phyloP scores from a whole-genome alignment of 331 rosid species.

The Rosa hybrid region DNA sequence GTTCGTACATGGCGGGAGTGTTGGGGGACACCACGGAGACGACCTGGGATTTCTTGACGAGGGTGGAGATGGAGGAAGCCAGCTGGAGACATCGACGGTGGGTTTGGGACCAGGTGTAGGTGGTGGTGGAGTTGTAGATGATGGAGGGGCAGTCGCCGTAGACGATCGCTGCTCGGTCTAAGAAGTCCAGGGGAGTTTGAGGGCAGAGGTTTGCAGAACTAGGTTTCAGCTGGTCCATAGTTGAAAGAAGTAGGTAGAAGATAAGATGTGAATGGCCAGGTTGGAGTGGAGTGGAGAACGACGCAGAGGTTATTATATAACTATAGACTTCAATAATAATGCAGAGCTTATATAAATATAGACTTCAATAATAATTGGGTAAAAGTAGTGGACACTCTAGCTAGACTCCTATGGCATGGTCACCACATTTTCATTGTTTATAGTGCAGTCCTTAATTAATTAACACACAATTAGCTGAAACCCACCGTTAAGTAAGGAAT shows the following conservation, averaged over 20 bases:
- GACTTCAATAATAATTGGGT: no score
- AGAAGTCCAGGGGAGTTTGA: conserved; percentile 52
- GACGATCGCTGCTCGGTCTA: conserved; percentile 46
- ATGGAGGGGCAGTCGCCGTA: conserved; percentile 31
- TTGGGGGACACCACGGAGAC: conserved; percentile 60
- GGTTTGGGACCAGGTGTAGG: conserved; percentile 63
- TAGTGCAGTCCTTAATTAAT: no score
- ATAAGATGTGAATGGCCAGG: not conserved
- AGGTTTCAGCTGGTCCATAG: conserved; percentile 49
- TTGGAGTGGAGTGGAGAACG: no score
- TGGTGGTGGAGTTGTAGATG: conserved; percentile 23
- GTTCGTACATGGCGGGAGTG: conserved; percentile 63
- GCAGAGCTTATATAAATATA: no score
- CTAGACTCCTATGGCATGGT: no score
- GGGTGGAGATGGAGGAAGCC: conserved; percentile 52
- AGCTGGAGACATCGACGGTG: conserved; percentile 56
- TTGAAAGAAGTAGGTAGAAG: not conserved
- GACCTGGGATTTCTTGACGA: conserved; percentile 36
- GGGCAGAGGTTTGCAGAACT: conserved; percentile 43
- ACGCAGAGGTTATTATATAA: no score
- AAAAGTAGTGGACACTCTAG: no score
- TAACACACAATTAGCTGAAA: no score
- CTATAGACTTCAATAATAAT: no score
- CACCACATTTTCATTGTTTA: no score
- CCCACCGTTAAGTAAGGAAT: no score